Base-by-base conservation (phyloP, 257 asterid species). In the Solanum habrochaites region DNA sequence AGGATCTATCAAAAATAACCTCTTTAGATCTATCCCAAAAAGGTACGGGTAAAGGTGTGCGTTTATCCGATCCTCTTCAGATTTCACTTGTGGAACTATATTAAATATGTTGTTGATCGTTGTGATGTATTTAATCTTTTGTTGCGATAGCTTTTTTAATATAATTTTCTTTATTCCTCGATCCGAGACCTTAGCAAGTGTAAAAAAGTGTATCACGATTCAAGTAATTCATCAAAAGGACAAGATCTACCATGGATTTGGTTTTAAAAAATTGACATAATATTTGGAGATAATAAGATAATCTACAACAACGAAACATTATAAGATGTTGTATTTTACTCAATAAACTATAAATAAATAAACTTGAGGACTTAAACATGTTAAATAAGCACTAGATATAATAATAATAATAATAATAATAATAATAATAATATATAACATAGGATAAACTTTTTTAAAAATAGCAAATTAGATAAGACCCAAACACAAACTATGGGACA, bases 21-120 rank as follows among this genome's bases (percentile, higher is more conserved):
- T 6, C 2, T 29, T 23, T 67, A 37, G 1, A 37, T 37, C 39
- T 5, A 66, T 15, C 31, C 7, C 0, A 11, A 1, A 66, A 66
- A 6, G 9, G 3, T 66, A 11, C 0, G 3, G 3, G 18, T 5
- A 25, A 66, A 12, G 35, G 9, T 3, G 20, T 25, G 35, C 0
- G 18, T 12, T 11, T 3, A 25, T 66, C 0, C 0, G 8, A 25
- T 25, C 71, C 4, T 64, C 2, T 25, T 3, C 16, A n/a, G 0
- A 25, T 64, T 25, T 3, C 6, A 60, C 27, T 21, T 8, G 25
- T 20, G 69, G 7, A 21, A 9, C 1, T 60, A 60, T 23, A 60
- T 3, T 10, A 10, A 12, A 3, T 58, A 58, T 21, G 13, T 8
- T 58, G 66, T 58, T 58, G 10, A 58, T 16, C 1, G 2, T 15